Conservation (phyloP, 306 rosid genomes). For the Cercis canadensis region DNA sequence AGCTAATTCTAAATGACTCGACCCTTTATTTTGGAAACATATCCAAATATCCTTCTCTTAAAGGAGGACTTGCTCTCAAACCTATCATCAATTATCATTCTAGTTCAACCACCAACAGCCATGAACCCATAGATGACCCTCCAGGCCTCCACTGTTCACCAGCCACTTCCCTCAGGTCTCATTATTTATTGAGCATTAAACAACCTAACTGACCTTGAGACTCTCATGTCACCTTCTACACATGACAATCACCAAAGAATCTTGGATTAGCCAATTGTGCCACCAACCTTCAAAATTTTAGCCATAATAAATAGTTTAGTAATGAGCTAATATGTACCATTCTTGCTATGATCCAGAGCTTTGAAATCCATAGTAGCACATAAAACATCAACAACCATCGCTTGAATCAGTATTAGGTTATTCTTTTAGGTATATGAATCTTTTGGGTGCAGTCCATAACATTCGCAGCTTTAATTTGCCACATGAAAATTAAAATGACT, state of each 20-base stretch:
- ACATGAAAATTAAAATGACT: background rate
- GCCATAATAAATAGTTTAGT: background rate
- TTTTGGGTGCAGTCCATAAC: background rate
- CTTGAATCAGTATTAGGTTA: conserved; percentile 4
- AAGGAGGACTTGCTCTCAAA: too few relatives aligned
- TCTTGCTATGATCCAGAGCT: background rate
- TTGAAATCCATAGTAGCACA: background rate
- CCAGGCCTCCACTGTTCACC: background rate
- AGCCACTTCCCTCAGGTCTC: background rate
- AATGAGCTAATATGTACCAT: background rate
- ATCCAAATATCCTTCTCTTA: background rate
- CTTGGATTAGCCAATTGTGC: background rate
- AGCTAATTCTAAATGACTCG: too few relatives aligned
- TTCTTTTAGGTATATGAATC: background rate
- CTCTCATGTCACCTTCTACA: background rate
- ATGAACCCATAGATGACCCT: conserved; percentile 9
- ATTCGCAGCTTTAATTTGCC: conserved; percentile 7
- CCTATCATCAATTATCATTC: too few relatives aligned
- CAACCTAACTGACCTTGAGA: background rate
- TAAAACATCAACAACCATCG: conserved; percentile 1
- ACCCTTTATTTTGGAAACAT: too few relatives aligned
- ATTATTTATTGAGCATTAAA: background rate
- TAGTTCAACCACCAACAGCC: background rate
- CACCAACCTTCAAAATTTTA: conserved; percentile 17
- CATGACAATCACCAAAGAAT: background rate